phyloP scores from a whole-genome alignment of 2,329 filamentous ascomycete species.

The Zymoseptoria crescenta region DNA sequence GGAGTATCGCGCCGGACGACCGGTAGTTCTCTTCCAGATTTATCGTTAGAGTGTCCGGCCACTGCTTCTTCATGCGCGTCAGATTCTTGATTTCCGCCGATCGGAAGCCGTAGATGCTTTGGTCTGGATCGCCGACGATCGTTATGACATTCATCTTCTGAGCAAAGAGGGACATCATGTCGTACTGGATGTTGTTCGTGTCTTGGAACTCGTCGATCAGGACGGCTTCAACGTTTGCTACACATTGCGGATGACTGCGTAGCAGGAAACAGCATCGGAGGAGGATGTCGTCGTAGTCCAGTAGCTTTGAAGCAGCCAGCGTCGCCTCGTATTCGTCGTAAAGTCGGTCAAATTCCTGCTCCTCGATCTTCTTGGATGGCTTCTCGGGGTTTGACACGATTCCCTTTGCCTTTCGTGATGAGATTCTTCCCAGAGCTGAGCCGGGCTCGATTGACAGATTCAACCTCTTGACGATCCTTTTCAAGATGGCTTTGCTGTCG shows the following conservation, averaged over 20 bases:
- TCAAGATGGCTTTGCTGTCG: conserved; percentile 72
- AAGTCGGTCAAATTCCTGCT: conserved; percentile 57
- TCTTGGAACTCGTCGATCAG: conserved; percentile 98
- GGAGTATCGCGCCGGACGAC: conserved; percentile 77
- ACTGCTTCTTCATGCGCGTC: conserved; percentile 66
- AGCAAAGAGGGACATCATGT: conserved; percentile 83
- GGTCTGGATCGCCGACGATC: conserved; percentile 91
- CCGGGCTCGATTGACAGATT: conserved; percentile 61
- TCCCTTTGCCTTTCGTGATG: conserved; percentile 51
- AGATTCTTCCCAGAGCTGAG: conserved; percentile 67
- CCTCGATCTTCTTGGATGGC: conserved; percentile 43
- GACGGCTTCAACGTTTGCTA: conserved; percentile 82
- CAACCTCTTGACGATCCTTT: conserved; percentile 71
- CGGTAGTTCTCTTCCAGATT: conserved; percentile 91
- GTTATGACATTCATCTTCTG: conserved; percentile 69
- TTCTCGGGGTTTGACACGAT: conserved; percentile 40
- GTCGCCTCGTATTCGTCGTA: conserved; percentile 73
- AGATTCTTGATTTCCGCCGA: conserved; percentile 89
- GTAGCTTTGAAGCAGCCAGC: conserved; percentile 65
- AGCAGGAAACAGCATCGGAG: conserved; percentile 76
- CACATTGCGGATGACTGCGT: conserved; percentile 64
- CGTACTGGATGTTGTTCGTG: conserved; percentile 90
- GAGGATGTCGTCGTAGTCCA: conserved; percentile 92
- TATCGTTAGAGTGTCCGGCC: conserved; percentile 69
- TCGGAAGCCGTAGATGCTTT: conserved; percentile 95